Evolutionary conservation across 495 filamentous ascomycete genomes (phyloP).

Genomic region (Podospora pseudopauciseta): DNA sequence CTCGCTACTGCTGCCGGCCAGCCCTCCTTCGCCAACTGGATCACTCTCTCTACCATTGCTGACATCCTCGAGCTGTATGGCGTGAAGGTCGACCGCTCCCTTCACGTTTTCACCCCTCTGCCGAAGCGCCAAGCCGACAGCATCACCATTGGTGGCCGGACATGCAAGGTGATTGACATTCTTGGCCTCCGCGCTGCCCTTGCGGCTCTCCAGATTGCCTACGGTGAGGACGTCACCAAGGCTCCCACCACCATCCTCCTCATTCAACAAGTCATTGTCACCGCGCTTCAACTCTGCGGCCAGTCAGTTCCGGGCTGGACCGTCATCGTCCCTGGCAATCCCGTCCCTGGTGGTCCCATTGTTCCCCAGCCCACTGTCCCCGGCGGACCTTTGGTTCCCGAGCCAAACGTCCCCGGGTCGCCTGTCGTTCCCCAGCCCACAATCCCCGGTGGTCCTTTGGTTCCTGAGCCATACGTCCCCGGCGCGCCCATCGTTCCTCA

Average conservation of each 20-base stretch:
- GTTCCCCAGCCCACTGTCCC: conserved; percentile 32
- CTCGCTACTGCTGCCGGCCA: conserved; percentile 10
- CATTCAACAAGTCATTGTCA: conserved; percentile 25
- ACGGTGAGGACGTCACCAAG: conserved; percentile 19
- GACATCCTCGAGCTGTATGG: conserved; percentile 32
- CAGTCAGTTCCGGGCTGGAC: conserved; percentile 25
- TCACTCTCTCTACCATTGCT: conserved; percentile 27
- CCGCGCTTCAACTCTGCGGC: conserved; percentile 26
- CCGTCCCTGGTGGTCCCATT: conserved; percentile 31
- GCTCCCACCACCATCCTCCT: conserved; percentile 22
- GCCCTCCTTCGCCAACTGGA: conserved; percentile 26
- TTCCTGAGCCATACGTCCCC: conserved; percentile 29
- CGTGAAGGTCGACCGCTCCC: conserved; percentile 13
- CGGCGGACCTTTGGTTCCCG: conserved; percentile 26
- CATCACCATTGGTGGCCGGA: conserved; percentile 23
- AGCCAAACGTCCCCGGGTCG: conserved; percentile 17
- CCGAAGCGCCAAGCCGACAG: conserved; percentile 29
- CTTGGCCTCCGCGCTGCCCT: conserved; percentile 22
- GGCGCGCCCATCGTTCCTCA: conserved; percentile 31
- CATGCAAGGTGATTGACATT: conserved; percentile 22
- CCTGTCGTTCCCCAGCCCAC: conserved; percentile 4
- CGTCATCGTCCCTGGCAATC: conserved; percentile 26
- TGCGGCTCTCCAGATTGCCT: conserved; percentile 18
- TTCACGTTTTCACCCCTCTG: conserved; percentile 7
- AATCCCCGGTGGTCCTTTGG: conserved; percentile 22